Conservation (phyloP, 2,329 filamentous ascomycete genomes). For the Alternaria burnsii region DNA sequence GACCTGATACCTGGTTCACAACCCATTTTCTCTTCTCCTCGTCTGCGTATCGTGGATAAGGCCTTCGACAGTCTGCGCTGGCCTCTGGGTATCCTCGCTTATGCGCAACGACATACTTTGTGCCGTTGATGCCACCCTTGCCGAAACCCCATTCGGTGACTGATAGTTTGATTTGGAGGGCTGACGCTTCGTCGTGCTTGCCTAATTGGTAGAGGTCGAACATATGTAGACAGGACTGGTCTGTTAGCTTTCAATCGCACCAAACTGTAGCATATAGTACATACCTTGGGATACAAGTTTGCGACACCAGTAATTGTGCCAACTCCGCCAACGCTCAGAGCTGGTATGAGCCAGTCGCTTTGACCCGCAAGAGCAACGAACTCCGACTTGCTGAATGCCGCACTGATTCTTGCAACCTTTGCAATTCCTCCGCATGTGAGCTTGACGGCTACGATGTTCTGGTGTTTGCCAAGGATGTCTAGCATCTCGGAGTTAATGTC, state of each 20-base stretch:
- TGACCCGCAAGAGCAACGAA: constrained; percentile 55
- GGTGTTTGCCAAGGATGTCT: constrained; percentile 46
- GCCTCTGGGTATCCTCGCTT: constrained; percentile 61
- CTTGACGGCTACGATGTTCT: constrained; percentile 51
- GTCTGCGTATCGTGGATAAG: constrained; percentile 61
- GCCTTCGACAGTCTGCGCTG: constrained; percentile 62
- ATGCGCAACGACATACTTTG: constrained; percentile 67
- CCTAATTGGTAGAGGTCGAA: constrained; percentile 60
- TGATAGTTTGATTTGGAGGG: constrained; percentile 61
- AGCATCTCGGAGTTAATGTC: constrained; percentile 56
- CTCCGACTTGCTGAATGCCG: constrained; percentile 46
- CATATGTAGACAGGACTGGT: constrained; percentile 54
- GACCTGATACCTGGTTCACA: constrained; percentile 42
- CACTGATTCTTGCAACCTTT: constrained; percentile 54
- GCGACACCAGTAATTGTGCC: constrained; percentile 71
- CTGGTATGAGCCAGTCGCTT: constrained; percentile 62
- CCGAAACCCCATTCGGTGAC: constrained; percentile 65
- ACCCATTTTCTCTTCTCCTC: constrained; percentile 59
- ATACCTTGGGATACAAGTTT: constrained; percentile 66
- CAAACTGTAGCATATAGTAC: not conserved
- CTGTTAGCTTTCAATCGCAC: constrained; percentile 11
- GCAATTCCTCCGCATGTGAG: constrained; percentile 52
- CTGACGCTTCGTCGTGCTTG: constrained; percentile 58
- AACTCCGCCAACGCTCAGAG: constrained; percentile 65
- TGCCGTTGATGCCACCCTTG: constrained; percentile 68